phyloP scores from a whole-genome alignment of 1,284 basidiomycete genomes.

The Cerrena zonata region DNA sequence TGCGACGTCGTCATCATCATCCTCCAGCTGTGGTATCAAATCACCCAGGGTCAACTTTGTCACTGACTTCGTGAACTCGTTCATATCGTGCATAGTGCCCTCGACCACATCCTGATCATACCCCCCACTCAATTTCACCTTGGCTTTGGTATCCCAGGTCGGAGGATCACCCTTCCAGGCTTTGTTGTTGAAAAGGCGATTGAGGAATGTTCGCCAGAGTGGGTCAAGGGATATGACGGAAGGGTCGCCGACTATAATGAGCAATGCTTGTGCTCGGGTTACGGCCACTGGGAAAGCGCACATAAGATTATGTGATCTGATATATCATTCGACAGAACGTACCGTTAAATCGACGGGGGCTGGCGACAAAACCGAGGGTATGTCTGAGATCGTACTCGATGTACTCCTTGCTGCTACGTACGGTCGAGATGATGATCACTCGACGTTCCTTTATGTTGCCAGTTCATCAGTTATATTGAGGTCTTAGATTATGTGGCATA shows the following conservation, averaged over 20 bases:
- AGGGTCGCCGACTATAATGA: conserved; percentile 55
- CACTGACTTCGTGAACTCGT: conserved; percentile 44
- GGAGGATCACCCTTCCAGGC: conserved; percentile 45
- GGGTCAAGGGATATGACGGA: conserved; percentile 45
- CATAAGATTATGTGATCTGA: too few relatives aligned
- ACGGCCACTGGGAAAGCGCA: conserved; percentile 24
- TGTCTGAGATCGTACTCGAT: conserved; percentile 37
- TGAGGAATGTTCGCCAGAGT: conserved; percentile 49
- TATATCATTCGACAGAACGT: conserved; percentile 7
- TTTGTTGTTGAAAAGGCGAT: conserved; percentile 39
- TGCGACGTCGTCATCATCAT: conserved; percentile 32
- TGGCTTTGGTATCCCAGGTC: conserved; percentile 43
- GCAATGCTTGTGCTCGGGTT: conserved; percentile 50
- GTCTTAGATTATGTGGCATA: too few relatives aligned
- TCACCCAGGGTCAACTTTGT: conserved; percentile 37
- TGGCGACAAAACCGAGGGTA: conserved; percentile 42
- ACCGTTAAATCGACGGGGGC: conserved; percentile 44
- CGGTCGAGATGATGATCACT: conserved; percentile 42
- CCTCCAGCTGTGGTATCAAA: conserved; percentile 24
- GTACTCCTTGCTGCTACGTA: conserved; percentile 35
- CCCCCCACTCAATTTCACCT: conserved; percentile 25
- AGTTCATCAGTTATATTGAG: neutral
- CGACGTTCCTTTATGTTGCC: conserved; percentile 37
- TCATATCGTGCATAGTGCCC: conserved; percentile 42
- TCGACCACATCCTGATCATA: conserved; percentile 27